Evolutionary conservation across 2,329 filamentous ascomycete genomes (phyloP).

Genomic region (Ceratocystis lukuohia): DNA sequence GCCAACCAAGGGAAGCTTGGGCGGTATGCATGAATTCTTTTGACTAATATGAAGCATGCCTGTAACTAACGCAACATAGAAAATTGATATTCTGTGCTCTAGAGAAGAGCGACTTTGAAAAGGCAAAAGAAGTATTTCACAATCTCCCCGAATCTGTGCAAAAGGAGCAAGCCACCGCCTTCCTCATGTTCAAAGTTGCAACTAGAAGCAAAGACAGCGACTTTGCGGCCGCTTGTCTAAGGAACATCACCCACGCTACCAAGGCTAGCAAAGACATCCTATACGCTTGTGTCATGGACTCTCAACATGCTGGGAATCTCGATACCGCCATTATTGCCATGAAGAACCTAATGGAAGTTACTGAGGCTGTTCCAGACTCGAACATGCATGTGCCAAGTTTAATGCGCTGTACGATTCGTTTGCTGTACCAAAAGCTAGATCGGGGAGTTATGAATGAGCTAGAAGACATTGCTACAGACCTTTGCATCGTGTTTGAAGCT

Average conservation of each 20-base stretch:
- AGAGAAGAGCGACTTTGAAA: slow-evolving; percentile 38
- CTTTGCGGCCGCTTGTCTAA: slow-evolving; percentile 50
- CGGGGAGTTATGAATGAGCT: slow-evolving; percentile 22
- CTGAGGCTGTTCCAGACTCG: slow-evolving; percentile 21
- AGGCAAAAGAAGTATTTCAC: slow-evolving; percentile 41
- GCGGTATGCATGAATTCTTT: slow-evolving; percentile 34
- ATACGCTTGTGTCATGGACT: slow-evolving; percentile 69
- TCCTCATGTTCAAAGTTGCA: slow-evolving; percentile 62
- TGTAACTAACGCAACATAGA: slow-evolving; percentile 31
- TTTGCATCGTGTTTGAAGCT: slow-evolving; percentile 39
- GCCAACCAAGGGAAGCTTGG: slow-evolving; percentile 55
- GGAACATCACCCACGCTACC: slow-evolving; percentile 41
- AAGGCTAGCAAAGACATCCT: slow-evolving; percentile 46
- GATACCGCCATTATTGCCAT: slow-evolving; percentile 36
- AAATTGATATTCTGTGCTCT: slow-evolving; percentile 62
- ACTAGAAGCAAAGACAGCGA: slow-evolving; percentile 45
- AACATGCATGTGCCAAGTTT: slow-evolving; percentile 28
- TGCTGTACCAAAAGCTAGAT: slow-evolving; percentile 34
- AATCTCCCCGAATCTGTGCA: slow-evolving; percentile 45
- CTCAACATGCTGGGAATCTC: slow-evolving; percentile 51
- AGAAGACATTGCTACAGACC: slow-evolving; percentile 30
- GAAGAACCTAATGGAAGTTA: slow-evolving; percentile 26
- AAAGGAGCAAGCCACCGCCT: slow-evolving; percentile 53
- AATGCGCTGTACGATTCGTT: slow-evolving; percentile 39
- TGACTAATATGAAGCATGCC: not conserved